phyloP scores from a whole-genome alignment of 225 moss, liverwort and hornwort genomes.

The Straminergon stramineum region DNA sequence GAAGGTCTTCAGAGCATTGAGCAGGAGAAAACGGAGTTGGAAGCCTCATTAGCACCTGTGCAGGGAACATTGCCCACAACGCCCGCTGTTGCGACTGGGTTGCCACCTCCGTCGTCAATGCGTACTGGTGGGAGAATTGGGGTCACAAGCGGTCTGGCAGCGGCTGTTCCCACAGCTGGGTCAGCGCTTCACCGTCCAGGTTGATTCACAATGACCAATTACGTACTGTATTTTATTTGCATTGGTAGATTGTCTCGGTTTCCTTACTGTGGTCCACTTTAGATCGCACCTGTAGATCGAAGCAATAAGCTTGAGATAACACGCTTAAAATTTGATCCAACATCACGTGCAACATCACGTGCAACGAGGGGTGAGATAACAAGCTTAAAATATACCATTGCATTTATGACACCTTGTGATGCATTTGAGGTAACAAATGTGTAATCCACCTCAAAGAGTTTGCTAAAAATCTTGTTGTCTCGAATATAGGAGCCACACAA shows the following conservation, averaged over 20 bases:
- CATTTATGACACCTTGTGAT: background rate
- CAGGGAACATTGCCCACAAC: slow-evolving; percentile 15
- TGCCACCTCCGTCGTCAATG: slow-evolving; percentile 79
- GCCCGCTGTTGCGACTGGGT: slow-evolving; percentile 10
- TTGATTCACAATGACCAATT: background rate
- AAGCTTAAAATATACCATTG: background rate
- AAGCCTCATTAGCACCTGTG: slow-evolving; percentile 41
- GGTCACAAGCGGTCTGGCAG: slow-evolving; percentile 24
- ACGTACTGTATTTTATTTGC: background rate
- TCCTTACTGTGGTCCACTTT: background rate
- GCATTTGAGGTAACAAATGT: background rate
- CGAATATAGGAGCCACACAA: background rate
- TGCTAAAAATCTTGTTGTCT: background rate
- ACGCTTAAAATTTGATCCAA: background rate
- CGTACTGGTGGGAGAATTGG: slow-evolving; percentile 88
- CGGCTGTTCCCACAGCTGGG: slow-evolving; percentile 12
- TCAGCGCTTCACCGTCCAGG: slow-evolving; percentile 20
- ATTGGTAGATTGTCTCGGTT: background rate
- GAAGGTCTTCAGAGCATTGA: slow-evolving; percentile 56
- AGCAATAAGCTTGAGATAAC: background rate
- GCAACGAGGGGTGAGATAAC: background rate
- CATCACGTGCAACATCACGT: background rate
- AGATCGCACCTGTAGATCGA: background rate
- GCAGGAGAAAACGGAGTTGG: slow-evolving; percentile 56
- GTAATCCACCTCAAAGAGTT: background rate